Evolutionary conservation across 2,329 filamentous ascomycete species (phyloP).

Genomic region (Chlorencoelia australis): DNA sequence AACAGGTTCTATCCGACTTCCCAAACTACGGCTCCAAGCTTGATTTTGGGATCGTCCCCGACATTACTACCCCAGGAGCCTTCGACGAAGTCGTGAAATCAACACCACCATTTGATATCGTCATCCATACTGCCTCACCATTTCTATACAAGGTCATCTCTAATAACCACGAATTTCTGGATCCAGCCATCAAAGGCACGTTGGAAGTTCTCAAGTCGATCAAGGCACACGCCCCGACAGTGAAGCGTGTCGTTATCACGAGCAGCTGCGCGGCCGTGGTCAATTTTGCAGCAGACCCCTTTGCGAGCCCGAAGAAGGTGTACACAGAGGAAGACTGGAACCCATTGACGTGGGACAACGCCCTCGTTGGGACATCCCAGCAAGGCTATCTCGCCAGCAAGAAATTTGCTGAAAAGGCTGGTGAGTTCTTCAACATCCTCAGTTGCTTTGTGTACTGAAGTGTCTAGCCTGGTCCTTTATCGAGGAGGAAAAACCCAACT

Average conservation of each 20-base stretch:
- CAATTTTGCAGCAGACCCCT: slow-evolving; percentile 14
- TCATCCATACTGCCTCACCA: slow-evolving; percentile 61
- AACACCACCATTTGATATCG: slow-evolving; percentile 40
- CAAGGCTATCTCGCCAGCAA: slow-evolving; percentile 44
- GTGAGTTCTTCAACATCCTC: slow-evolving; percentile 10
- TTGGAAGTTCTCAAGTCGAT: slow-evolving; percentile 65
- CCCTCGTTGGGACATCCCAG: slow-evolving; percentile 23
- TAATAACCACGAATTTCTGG: slow-evolving; percentile 32
- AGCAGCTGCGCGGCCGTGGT: slow-evolving; percentile 25
- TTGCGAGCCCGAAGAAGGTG: slow-evolving; percentile 4
- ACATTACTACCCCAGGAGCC: slow-evolving; percentile 59
- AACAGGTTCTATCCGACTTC: slow-evolving; percentile 31
- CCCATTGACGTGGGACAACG: slow-evolving; percentile 39
- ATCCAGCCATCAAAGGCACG: slow-evolving; percentile 46
- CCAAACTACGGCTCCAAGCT: slow-evolving; percentile 21
- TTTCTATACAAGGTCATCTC: slow-evolving; percentile 27
- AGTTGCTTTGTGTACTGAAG: too few relatives aligned
- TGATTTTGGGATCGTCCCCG: slow-evolving; percentile 49
- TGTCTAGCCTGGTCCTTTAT: slow-evolving; percentile 49
- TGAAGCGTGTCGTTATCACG: slow-evolving; percentile 61
- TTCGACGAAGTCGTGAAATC: slow-evolving; percentile 53
- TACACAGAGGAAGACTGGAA: slow-evolving; percentile 46
- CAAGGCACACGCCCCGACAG: slow-evolving; percentile 43
- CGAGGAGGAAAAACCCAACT: slow-evolving; percentile 39
- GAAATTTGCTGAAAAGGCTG: slow-evolving; percentile 52